Evolutionary conservation across 164 flowering plant genomes (phyloP), one percentile per base, ranked within the genome.

Genomic region (Nymphaea colorata): DNA sequence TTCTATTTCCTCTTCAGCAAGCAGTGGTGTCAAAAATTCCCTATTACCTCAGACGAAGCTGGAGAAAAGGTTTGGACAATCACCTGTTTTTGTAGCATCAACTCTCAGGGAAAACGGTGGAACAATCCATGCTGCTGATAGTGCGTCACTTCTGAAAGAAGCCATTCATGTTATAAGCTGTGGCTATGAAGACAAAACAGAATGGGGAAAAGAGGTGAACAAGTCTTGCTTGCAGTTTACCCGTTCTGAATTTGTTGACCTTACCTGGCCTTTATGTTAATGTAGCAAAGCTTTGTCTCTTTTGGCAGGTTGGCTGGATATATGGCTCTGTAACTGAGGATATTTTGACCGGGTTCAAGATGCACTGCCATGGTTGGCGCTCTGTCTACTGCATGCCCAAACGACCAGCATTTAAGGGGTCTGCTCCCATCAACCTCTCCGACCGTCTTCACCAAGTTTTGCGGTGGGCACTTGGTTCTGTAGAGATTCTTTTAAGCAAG

Each of bases 101-200:
- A 79, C 91, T 14, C 82, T 83, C 2, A 43, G 70, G 72, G 91
- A 86, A 66, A 76, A 79, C 41, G 88, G 91, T 41, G 91, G 87
- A 47, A 70, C 81, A 71, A 80, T 82, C 8, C 69, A 42, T 41
- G 81, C 73, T 16, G 80, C 84, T n/a, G 71, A 69, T 67, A 69
- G 87, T 45, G 82, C 87, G 25, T 78, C 85, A 10, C 84, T 85
- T 12, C 71, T 86, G 77, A 86, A 79, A 70, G 91, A 86, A 79
- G 84, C 88, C 67, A 84, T 86, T 45, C 88, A 86, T 74, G 91
- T 86, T 25, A 86, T 86, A 15, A 84, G 88, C 71, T 86, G 91
- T 66, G 88, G 91, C 14, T 86, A 84, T 69, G 91, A 86, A 74
- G 88, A 86, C 62, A 86, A 83, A 73, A 76, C 91, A 6, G 91